phyloP scores from a whole-genome alignment of 768 basidiomycete genomes.

The Crepidotus variabilis region DNA sequence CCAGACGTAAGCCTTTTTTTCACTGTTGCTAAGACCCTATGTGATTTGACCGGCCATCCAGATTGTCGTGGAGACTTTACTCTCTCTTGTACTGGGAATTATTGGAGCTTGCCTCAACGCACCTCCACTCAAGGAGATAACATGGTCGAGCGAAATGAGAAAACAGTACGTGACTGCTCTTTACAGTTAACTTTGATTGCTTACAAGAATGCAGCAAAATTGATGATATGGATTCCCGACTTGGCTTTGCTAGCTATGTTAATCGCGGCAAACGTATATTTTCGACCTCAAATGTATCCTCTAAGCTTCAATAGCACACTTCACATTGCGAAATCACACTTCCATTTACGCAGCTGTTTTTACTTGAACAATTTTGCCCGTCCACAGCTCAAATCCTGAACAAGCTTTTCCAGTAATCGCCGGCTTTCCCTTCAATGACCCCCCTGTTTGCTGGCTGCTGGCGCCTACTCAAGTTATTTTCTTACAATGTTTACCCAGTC shows the following conservation, averaged over 20 bases:
- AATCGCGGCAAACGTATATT: constrained; percentile 54
- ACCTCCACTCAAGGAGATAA: constrained; percentile 71
- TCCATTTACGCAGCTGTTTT: too few relatives aligned
- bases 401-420: too few relatives aligned
- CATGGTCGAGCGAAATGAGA: constrained; percentile 89
- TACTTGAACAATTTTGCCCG: neutral
- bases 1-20: constrained; percentile 41
- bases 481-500: too few relatives aligned
- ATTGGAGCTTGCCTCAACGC: constrained; percentile 71
- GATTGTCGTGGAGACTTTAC: constrained; percentile 65
- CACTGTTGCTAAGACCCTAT: neutral
- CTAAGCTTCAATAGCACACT: neutral
- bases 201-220: constrained; percentile 46
- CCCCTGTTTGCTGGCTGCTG: too few relatives aligned
- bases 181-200: constrained; percentile 4
- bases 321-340: neutral
- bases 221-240: constrained; percentile 71
- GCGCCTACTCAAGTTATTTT: too few relatives aligned
- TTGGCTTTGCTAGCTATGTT: constrained; percentile 59
- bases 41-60: constrained; percentile 21
- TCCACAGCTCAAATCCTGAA: neutral
- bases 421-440: neutral
- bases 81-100: constrained; percentile 63
- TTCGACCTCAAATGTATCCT: constrained; percentile 3
- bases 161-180: constrained; percentile 51